phyloP scores from a whole-genome alignment of 108 stramenopile genomes.

The Pseudonitzschia multistriata region DNA sequence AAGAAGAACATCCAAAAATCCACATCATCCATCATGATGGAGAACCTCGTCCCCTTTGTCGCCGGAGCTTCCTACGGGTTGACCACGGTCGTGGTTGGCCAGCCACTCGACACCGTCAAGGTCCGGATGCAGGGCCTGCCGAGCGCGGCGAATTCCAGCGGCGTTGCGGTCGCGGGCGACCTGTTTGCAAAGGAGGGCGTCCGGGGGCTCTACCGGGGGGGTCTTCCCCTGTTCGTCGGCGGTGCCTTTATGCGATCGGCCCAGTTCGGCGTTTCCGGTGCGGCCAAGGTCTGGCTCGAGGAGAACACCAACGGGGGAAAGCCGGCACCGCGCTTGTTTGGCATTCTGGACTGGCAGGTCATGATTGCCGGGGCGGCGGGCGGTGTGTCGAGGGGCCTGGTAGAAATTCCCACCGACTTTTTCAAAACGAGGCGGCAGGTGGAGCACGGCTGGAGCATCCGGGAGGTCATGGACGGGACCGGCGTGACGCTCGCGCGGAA shows the following conservation, averaged over 20 bases:
- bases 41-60: conserved; percentile 56
- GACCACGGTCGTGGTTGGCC: conserved; percentile 79
- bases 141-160: conserved; percentile 22
- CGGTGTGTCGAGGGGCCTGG: conserved; percentile 74
- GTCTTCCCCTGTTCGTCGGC: conserved; percentile 72
- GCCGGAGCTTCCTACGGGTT: conserved; percentile 81
- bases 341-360: conserved; percentile 65
- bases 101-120: conserved; percentile 85
- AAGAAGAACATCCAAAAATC: too few species aligned
- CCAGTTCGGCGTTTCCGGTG: conserved; percentile 80
- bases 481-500: conserved; percentile 72
- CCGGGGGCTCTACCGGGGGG: conserved; percentile 69
- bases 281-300: conserved; percentile 46
- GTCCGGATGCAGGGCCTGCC: conserved; percentile 54
- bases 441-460: conserved; percentile 44
- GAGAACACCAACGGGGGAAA: conserved; percentile 1
- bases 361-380: conserved; percentile 74
- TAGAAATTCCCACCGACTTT: conserved; percentile 82
- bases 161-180: conserved; percentile 40
- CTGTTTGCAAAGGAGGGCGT: conserved; percentile 58
- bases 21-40: conserved; percentile 22
- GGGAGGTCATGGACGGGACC: conserved; percentile 67
- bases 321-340: conserved; percentile 33
- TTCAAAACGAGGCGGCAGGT: conserved; percentile 79
- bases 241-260: conserved; percentile 79